phyloP scores from a whole-genome alignment of 345 rosid genomes.

The Acer saccharum region DNA sequence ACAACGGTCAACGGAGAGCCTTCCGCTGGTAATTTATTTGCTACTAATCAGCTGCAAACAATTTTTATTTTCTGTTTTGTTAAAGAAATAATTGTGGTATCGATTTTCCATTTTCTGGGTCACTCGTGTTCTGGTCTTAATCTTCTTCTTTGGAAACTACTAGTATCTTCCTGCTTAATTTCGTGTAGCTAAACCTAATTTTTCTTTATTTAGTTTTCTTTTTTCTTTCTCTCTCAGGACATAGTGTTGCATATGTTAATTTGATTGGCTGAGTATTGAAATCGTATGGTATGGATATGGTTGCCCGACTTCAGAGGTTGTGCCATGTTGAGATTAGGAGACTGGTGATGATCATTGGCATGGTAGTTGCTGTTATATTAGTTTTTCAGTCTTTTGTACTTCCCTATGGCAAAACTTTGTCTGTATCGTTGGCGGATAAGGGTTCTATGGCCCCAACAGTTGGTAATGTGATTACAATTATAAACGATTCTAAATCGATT shows the following conservation, averaged over 20 bases:
- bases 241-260: neutral
- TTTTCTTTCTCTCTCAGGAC: neutral
- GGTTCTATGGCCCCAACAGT: slow-evolving; percentile 24
- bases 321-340: slow-evolving; percentile 48
- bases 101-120: neutral
- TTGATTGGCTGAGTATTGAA: slow-evolving; percentile 12
- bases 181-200: neutral
- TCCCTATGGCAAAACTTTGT: slow-evolving; percentile 30
- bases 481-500: slow-evolving; percentile 21
- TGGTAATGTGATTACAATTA: slow-evolving; percentile 23
- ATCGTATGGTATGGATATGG: slow-evolving; percentile 35
- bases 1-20: neutral
- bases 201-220: neutral
- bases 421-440: slow-evolving; percentile 20
- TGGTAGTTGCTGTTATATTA: slow-evolving; percentile 37
- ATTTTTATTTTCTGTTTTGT: neutral
- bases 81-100: neutral
- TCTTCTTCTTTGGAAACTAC: neutral
- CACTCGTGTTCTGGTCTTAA: too few relatives aligned
- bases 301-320: slow-evolving; percentile 27
- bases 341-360: slow-evolving; percentile 38
- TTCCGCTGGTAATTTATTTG: neutral
- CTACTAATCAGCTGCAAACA: neutral
- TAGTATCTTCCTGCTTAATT: neutral
- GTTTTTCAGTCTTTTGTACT: slow-evolving; percentile 48